Evolutionary conservation across 1,284 basidiomycete species (phyloP).

Genomic region (Mycosarcoma maydis): DNA sequence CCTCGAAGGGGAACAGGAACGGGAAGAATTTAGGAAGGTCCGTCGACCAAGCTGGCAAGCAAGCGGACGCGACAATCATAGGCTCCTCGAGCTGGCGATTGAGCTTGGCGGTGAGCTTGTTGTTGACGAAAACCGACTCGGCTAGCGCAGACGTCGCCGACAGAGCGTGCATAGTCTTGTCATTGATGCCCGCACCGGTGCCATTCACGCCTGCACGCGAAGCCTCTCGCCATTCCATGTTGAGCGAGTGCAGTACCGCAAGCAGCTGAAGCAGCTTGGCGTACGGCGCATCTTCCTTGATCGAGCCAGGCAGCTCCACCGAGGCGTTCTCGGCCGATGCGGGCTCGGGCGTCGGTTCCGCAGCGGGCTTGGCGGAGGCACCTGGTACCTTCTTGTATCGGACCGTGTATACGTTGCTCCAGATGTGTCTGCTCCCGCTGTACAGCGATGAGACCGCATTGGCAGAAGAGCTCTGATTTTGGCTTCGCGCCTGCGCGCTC

Average conservation of each 20-base stretch:
- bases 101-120: conserved; percentile 96
- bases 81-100: conserved; percentile 97
- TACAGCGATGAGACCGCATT: conserved; percentile 12
- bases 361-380: conserved; percentile 71
- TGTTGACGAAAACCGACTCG: conserved; percentile 91
- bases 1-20: conserved; percentile 98
- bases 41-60: conserved; percentile 93
- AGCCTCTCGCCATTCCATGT: conserved; percentile 73
- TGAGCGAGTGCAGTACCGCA: conserved; percentile 82
- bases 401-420: conserved; percentile 88
- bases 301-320: conserved; percentile 72
- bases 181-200: conserved; percentile 14
- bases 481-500: conserved; percentile 63
- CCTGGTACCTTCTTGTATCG: conserved; percentile 92
- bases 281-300: conserved; percentile 85
- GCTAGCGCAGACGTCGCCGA: conserved; percentile 68
- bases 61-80: conserved; percentile 97
- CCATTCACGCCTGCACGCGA: conserved; percentile 11
- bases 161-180: conserved; percentile 9
- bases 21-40: conserved; percentile 94
- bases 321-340: conserved; percentile 20
- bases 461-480: conserved; percentile 8
- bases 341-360: conserved; percentile 52
- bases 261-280: conserved; percentile 90
- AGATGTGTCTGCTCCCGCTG: conserved; percentile 73